phyloP scores from a whole-genome alignment of 371 early-diverging fungal genomes.

The Mortierella sp. region DNA sequence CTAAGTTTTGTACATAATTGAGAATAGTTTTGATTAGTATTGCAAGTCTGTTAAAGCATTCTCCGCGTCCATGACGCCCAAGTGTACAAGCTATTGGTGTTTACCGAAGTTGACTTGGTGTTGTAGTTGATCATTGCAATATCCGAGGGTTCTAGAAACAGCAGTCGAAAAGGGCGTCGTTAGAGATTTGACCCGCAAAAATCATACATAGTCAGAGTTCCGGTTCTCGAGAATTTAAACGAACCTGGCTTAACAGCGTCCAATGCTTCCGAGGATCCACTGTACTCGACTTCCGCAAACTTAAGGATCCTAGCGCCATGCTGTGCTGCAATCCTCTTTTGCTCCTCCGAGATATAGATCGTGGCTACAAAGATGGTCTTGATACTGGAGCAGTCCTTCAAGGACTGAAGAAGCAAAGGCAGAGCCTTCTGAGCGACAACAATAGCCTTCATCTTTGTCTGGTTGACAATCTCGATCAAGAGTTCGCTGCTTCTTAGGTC shows the following conservation, averaged over 20 bases:
- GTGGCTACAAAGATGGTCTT: constrained; percentile 47
- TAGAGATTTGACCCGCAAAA: background rate
- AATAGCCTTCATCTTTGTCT: constrained; percentile 50
- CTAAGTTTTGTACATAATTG: constrained; percentile 3
- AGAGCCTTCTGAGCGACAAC: constrained; percentile 43
- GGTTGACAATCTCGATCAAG: constrained; percentile 46
- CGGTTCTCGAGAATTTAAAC: background rate
- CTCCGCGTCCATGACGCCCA: background rate
- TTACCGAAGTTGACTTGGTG: constrained; percentile 46
- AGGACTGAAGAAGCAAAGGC: constrained; percentile 32
- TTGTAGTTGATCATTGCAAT: constrained; percentile 56
- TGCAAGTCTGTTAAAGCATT: background rate
- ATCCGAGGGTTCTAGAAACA: constrained; percentile 33
- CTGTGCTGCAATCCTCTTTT: constrained; percentile 26
- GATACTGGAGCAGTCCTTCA: constrained; percentile 37
- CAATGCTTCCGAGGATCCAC: constrained; percentile 20
- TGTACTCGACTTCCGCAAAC: constrained; percentile 33
- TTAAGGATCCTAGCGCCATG: constrained; percentile 34
- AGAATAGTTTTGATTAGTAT: background rate
- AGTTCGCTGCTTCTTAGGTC: constrained; percentile 42
- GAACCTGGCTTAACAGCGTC: constrained; percentile 42
- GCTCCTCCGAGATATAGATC: constrained; percentile 37
- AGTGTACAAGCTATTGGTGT: background rate
- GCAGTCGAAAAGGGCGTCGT: background rate
- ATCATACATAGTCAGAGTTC: background rate